Conservation (phyloP, 2,329 filamentous ascomycete species). For the Cryphonectria japonica region DNA sequence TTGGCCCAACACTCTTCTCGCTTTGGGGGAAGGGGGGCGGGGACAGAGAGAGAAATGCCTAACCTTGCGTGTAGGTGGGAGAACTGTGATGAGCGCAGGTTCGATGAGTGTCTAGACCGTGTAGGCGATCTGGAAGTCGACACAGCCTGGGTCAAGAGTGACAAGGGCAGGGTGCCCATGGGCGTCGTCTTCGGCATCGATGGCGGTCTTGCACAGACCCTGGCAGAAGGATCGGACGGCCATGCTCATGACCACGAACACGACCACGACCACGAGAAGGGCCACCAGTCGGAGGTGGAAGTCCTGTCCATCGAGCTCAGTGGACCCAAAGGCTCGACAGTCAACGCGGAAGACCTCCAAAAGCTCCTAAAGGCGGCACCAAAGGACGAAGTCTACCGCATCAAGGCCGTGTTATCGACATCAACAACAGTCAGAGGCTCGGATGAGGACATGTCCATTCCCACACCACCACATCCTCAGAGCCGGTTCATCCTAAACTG, state of each 20-base stretch:
- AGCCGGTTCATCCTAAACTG: conserved; percentile 89
- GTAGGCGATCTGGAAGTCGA: conserved; percentile 82
- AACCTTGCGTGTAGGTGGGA: conserved; percentile 61
- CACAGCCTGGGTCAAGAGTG: conserved; percentile 82
- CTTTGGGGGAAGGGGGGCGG: background rate
- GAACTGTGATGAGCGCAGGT: conserved; percentile 68
- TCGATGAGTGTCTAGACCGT: conserved; percentile 78
- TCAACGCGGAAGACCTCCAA: conserved; percentile 66
- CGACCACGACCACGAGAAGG: conserved; percentile 49
- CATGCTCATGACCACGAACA: conserved; percentile 47
- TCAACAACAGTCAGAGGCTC: conserved; percentile 53
- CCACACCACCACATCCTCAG: conserved; percentile 36
- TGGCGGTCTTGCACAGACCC: conserved; percentile 68
- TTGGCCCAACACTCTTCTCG: background rate
- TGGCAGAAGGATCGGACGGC: conserved; percentile 47
- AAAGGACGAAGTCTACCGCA: conserved; percentile 94
- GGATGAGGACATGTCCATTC: conserved; percentile 48
- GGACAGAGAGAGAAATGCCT: background rate
- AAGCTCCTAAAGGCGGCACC: conserved; percentile 72
- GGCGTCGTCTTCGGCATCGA: conserved; percentile 88
- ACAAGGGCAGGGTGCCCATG: conserved; percentile 76
- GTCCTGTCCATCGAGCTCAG: conserved; percentile 80
- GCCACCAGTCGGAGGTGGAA: conserved; percentile 86
- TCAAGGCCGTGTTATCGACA: conserved; percentile 71
- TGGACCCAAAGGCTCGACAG: conserved; percentile 42